A percentile compares a stretch with the other conserved stretches of the same genome.
These are phyloP conservation scores for Pisolithus sp. DNA, from an alignment of 768 basidiomycete genomes.

Conservation along the genomic window DNA sequence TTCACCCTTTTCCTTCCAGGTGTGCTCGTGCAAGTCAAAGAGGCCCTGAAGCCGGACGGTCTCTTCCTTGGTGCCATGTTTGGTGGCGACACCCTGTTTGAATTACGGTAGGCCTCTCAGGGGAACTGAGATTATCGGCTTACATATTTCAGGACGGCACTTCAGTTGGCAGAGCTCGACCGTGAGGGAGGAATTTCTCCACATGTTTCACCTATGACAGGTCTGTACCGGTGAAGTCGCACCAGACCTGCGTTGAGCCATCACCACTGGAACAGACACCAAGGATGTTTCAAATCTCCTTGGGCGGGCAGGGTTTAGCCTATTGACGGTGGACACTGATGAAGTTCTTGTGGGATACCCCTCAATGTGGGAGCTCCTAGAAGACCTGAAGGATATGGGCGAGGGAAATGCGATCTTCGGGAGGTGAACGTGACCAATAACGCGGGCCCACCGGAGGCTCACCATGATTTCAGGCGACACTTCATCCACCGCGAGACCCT, in stretches of 20 bases:
- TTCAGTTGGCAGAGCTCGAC: conserved; percentile 92
- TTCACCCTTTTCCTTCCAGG: conserved; percentile 38
- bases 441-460: background rate
- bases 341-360: conserved; percentile 90
- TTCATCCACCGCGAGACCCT: conserved; percentile 80
- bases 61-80: conserved; percentile 92
- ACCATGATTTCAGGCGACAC: conserved; percentile 42
- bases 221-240: conserved; percentile 34
- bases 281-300: conserved; percentile 91
- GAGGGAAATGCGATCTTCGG: conserved; percentile 89
- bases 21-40: conserved; percentile 77
- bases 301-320: conserved; percentile 85
- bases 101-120: conserved; percentile 55
- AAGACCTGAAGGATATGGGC: conserved; percentile 95
- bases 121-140: background rate
- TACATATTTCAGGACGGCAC: conserved; percentile 55
- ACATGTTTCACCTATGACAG: conserved; percentile 95
- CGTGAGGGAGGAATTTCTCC: conserved; percentile 96
- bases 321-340: conserved; percentile 93
- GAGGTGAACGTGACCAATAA: conserved; percentile 39
- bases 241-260: background rate
- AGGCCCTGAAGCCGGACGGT: conserved; percentile 83
- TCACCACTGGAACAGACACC: conserved; percentile 54
- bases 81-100: conserved; percentile 94
- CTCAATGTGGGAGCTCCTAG: conserved; percentile 91